phyloP scores from a whole-genome alignment of 2,329 filamentous ascomycete species.

The Talaromyces verruculosus region DNA sequence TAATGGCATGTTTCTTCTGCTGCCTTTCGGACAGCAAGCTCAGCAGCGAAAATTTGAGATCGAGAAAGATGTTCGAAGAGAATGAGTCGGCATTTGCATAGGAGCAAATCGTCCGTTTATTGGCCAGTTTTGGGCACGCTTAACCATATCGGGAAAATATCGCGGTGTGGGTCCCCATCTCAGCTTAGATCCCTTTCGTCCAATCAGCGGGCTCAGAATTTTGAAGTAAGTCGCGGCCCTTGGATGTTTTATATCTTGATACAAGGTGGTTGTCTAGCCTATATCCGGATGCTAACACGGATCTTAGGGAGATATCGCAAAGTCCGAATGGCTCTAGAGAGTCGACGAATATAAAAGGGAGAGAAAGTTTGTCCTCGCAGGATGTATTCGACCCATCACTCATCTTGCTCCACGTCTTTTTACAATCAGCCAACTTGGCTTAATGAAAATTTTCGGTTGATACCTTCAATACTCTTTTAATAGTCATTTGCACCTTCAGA shows the following conservation, averaged over 20 bases:
- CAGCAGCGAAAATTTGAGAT: not conserved
- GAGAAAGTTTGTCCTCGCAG: not conserved
- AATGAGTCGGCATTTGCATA: not conserved
- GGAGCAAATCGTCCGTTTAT: not conserved
- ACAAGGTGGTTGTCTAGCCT: not conserved
- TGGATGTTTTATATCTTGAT: not conserved
- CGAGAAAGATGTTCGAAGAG: not conserved
- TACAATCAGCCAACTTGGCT: too few relatives aligned
- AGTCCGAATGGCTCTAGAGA: not conserved
- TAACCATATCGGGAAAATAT: not conserved
- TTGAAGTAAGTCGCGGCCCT: not conserved
- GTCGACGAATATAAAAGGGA: not conserved
- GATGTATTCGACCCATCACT: not conserved
- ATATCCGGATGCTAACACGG: not conserved
- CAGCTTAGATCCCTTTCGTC: not conserved
- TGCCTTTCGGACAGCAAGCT: not conserved
- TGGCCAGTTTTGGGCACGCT: not conserved
- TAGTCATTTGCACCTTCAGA: too few relatives aligned
- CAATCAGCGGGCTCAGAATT: not conserved
- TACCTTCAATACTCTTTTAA: too few relatives aligned
- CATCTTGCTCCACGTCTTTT: too few relatives aligned
- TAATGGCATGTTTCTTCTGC: not conserved
- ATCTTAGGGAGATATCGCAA: slow-evolving; percentile 6
- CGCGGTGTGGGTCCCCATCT: not conserved
- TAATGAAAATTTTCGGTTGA: too few relatives aligned